These are phyloP conservation scores for Ophiocordyceps unilateralis DNA, from an alignment of 2,329 filamentous ascomycete genomes.

Conservation along the genomic window DNA sequence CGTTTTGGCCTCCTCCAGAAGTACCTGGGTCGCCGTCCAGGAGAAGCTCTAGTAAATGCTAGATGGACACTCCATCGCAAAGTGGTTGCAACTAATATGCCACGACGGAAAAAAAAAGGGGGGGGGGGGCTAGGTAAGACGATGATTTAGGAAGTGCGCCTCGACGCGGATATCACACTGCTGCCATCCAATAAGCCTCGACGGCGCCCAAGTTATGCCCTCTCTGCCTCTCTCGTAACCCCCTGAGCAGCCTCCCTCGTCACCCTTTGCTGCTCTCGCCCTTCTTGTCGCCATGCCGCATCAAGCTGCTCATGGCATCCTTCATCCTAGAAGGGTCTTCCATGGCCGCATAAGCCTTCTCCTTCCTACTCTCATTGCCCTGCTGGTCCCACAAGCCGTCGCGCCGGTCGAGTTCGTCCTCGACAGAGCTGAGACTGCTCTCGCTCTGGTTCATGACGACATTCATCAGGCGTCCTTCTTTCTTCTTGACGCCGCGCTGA, in stretches of 20 bases:
- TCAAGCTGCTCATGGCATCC: slow-evolving; percentile 11
- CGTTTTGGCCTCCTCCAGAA: slow-evolving; percentile 13
- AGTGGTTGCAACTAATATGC: no score
- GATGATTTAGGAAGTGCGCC: no score
- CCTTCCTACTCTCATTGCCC: slow-evolving; percentile 30
- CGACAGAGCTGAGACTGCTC: slow-evolving; percentile 32
- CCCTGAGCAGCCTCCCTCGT: not conserved
- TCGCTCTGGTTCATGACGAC: slow-evolving; percentile 41
- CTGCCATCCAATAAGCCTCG: not conserved
- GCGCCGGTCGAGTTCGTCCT: slow-evolving; percentile 32
- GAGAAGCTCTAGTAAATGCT: slow-evolving; percentile 9
- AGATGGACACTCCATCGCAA: no score
- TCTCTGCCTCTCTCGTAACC: not conserved
- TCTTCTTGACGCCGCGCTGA: slow-evolving; percentile 60
- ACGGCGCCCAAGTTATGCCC: not conserved
- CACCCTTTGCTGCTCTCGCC: slow-evolving; percentile 1
- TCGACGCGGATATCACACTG: not conserved
- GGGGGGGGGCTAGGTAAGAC: no score
- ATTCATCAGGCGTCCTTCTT: slow-evolving; percentile 30
- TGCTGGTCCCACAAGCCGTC: slow-evolving; percentile 20
- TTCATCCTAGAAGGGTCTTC: slow-evolving; percentile 31
- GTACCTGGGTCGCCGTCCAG: slow-evolving; percentile 16
- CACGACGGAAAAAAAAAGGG: not conserved
- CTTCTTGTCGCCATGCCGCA: slow-evolving; percentile 10
- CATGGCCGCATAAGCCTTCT: slow-evolving; percentile 31